These are phyloP conservation scores for Allodekkera sacchari DNA, from an alignment of 805 yeast genomes.

Conservation along the genomic window DNA sequence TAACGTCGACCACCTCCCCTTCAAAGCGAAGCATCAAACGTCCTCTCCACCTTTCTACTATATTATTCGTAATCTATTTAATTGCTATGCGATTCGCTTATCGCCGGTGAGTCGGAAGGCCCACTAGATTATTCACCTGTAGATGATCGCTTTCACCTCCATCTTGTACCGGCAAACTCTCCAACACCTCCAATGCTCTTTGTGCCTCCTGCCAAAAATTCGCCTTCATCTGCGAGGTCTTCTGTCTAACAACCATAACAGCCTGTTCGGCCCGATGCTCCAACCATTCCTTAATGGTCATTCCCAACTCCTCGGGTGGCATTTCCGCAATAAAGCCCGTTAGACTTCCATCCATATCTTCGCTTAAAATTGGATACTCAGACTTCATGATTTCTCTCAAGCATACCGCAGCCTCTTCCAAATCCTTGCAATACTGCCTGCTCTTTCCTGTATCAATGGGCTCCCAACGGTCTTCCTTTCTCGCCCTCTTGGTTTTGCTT, in stretches of 20 bases:
- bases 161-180: conserved; percentile 25
- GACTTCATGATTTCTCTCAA: conserved; percentile 22
- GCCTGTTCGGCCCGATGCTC: conserved; percentile 46
- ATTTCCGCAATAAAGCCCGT: conserved; percentile 57
- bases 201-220: conserved; percentile 41
- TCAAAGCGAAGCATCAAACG: no score
- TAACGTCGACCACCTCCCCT: no score
- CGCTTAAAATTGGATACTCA: conserved; percentile 33
- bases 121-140: no score
- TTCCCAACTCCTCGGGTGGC: conserved; percentile 60
- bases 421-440: conserved; percentile 19
- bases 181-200: conserved; percentile 38
- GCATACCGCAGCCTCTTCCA: conserved; percentile 24
- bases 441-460: conserved; percentile 23
- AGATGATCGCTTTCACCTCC: no score
- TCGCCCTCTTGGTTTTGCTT: not conserved
- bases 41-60: no score
- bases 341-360: conserved; percentile 60
- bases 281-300: conserved; percentile 71
- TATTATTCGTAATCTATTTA: no score
- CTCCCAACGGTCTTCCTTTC: conserved; percentile 14
- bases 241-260: conserved; percentile 35
- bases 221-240: conserved; percentile 38
- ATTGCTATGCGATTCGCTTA: no score
- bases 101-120: no score